A percentile compares a stretch with the other conserved stretches of the same genome.
Evolutionary conservation across 2,329 filamentous ascomycete species (phyloP).

Genomic region (Cordyceps pruinosa): DNA sequence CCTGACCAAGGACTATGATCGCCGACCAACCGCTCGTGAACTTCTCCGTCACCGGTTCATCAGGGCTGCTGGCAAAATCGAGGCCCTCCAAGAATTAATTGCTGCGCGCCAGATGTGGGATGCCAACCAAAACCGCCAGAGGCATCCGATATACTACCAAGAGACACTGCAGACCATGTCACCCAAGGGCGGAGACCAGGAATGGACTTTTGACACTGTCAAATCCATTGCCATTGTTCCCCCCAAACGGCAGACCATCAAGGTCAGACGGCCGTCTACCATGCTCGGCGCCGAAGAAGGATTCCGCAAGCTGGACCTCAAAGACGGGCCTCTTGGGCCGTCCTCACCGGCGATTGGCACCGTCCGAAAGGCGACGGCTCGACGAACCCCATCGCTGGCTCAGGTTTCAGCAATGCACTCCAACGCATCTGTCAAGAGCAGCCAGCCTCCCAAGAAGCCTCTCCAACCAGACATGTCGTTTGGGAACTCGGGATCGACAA

Average conservation of each 20-base stretch:
- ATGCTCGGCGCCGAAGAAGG: slow-evolving; percentile 54
- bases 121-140: slow-evolving; percentile 60
- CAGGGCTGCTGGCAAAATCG: slow-evolving; percentile 76
- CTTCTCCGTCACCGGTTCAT: slow-evolving; percentile 86
- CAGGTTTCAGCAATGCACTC: slow-evolving; percentile 25
- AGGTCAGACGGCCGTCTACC: slow-evolving; percentile 47
- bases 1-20: slow-evolving; percentile 84
- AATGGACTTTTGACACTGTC: slow-evolving; percentile 94
- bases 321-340: slow-evolving; percentile 52
- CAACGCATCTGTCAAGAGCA: slow-evolving; percentile 34
- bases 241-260: slow-evolving; percentile 47
- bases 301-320: slow-evolving; percentile 53
- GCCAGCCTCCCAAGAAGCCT: slow-evolving; percentile 59
- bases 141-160: slow-evolving; percentile 80
- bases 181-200: slow-evolving; percentile 64
- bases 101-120: slow-evolving; percentile 78
- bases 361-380: slow-evolving; percentile 52
- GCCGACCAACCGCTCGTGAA: slow-evolving; percentile 76
- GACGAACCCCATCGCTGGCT: slow-evolving; percentile 40
- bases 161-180: slow-evolving; percentile 75
- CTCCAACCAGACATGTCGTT: slow-evolving; percentile 87
- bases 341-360: slow-evolving; percentile 48
- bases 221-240: slow-evolving; percentile 52
- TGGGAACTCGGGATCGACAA: slow-evolving; percentile 86
- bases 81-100: slow-evolving; percentile 81